Percentiles rank a stretch among this genome's conserved stretches.
Conservation (phyloP, 257 asterid species). For the Rauvolfia tetraphylla region DNA sequence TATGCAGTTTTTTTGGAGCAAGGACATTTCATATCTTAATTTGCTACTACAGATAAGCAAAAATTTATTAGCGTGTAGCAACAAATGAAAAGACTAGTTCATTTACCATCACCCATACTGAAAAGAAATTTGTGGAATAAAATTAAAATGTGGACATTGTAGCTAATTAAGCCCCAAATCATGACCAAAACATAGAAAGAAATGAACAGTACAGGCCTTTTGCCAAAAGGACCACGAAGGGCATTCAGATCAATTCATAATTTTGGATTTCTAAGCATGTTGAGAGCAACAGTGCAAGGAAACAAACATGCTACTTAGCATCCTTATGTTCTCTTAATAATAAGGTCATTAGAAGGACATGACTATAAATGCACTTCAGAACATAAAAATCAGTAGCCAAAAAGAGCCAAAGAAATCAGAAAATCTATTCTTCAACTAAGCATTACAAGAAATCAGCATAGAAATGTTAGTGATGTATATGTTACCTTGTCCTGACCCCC, state of each 20-base stretch:
- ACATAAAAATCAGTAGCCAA: neutral
- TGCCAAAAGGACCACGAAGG: neutral
- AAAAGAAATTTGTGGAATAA: neutral
- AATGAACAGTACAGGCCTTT: neutral
- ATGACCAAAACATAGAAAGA: neutral
- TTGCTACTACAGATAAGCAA: neutral
- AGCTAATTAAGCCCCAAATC: neutral
- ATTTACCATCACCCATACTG: neutral
- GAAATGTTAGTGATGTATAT: neutral
- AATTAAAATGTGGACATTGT: no score
- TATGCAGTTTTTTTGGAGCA: neutral
- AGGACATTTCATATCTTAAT: neutral
- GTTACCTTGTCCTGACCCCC: slow-evolving; percentile 20
- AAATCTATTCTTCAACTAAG: neutral
- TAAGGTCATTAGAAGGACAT: neutral
- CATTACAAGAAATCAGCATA: neutral
- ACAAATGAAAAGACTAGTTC: no score
- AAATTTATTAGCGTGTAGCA: neutral
- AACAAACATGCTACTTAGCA: neutral
- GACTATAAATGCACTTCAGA: neutral
- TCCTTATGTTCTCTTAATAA: neutral
- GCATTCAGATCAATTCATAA: neutral
- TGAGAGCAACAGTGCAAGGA: neutral
- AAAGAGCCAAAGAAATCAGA: neutral
- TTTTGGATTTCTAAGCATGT: neutral